These are phyloP conservation scores for Neocucurbitaria cava DNA, from an alignment of 2,329 filamentous ascomycete species.

Conservation along the genomic window DNA sequence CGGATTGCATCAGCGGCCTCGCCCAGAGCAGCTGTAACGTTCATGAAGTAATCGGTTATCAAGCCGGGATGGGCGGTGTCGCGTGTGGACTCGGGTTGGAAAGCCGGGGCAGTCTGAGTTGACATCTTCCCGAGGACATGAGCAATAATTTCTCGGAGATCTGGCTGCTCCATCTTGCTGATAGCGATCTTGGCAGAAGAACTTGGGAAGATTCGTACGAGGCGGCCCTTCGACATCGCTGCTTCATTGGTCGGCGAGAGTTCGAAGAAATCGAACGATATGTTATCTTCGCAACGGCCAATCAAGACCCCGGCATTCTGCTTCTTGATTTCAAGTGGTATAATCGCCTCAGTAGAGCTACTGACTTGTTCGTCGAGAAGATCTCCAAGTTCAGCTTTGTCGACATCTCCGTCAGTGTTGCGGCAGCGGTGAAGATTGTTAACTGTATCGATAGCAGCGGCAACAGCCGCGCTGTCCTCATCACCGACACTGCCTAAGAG, in stretches of 20 bases:
- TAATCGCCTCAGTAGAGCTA: constrained; percentile 4
- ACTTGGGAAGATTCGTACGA: constrained; percentile 56
- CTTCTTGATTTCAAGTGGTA: constrained; percentile 52
- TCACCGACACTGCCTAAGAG: constrained; percentile 7
- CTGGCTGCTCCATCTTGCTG: constrained; percentile 14
- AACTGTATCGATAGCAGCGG: constrained; percentile 16
- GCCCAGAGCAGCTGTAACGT: constrained; percentile 49
- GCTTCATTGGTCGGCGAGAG: constrained; percentile 50
- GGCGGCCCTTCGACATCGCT: constrained; percentile 50
- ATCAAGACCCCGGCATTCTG: constrained; percentile 59
- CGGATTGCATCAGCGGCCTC: constrained; percentile 18
- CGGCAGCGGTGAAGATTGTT: constrained; percentile 18
- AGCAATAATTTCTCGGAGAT: constrained; percentile 34
- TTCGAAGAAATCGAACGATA: constrained; percentile 57
- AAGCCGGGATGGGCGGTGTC: constrained; percentile 60
- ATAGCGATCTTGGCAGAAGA: constrained; percentile 45
- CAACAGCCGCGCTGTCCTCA: constrained; percentile 7
- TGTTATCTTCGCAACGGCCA: constrained; percentile 21
- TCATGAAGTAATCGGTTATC: constrained; percentile 60
- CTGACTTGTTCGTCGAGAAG: constrained; percentile 22
- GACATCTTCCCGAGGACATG: constrained; percentile 47
- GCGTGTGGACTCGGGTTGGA: constrained; percentile 53
- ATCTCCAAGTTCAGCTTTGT: constrained; percentile 11
- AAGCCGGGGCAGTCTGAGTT: constrained; percentile 42
- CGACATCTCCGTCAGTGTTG: constrained; percentile 16